phyloP scores from a whole-genome alignment of 2,329 filamentous ascomycete species.

The Neonectria magnoliae region DNA sequence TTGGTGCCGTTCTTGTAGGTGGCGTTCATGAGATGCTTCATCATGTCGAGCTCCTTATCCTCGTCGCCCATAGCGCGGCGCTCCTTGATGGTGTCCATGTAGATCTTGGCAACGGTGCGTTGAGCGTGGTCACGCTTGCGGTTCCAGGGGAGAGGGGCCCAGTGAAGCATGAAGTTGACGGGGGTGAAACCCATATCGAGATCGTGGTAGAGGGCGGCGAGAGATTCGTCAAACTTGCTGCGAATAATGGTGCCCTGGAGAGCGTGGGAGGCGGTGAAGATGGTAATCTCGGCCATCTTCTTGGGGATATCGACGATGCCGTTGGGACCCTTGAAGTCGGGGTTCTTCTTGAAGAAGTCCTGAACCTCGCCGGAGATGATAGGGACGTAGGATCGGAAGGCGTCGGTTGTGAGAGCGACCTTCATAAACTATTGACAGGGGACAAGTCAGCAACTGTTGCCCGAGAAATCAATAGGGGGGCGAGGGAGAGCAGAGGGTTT shows the following conservation, averaged over 20 bases:
- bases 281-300: constrained; percentile 85
- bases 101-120: constrained; percentile 81
- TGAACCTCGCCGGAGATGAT: constrained; percentile 81
- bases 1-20: constrained; percentile 83
- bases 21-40: constrained; percentile 89
- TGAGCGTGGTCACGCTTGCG: constrained; percentile 82
- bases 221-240: constrained; percentile 79
- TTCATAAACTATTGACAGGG: constrained; percentile 73
- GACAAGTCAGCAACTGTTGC: constrained; percentile 28
- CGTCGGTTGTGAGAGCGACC: constrained; percentile 78
- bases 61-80: constrained; percentile 65
- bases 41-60: constrained; percentile 76
- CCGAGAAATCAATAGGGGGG: not conserved
- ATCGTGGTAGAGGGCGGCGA: constrained; percentile 86
- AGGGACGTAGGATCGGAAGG: constrained; percentile 78
- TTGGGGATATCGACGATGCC: constrained; percentile 78
- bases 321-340: constrained; percentile 72
- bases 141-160: constrained; percentile 90
- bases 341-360: constrained; percentile 74
- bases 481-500: not conserved
- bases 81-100: constrained; percentile 82
- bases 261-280: constrained; percentile 87
- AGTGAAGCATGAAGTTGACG: constrained; percentile 90
- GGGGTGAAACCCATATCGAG: constrained; percentile 90
- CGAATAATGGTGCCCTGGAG: constrained; percentile 88